Conservation (phyloP, 352 stramenopile genomes). For the Pilasporangium apinafurcum region DNA sequence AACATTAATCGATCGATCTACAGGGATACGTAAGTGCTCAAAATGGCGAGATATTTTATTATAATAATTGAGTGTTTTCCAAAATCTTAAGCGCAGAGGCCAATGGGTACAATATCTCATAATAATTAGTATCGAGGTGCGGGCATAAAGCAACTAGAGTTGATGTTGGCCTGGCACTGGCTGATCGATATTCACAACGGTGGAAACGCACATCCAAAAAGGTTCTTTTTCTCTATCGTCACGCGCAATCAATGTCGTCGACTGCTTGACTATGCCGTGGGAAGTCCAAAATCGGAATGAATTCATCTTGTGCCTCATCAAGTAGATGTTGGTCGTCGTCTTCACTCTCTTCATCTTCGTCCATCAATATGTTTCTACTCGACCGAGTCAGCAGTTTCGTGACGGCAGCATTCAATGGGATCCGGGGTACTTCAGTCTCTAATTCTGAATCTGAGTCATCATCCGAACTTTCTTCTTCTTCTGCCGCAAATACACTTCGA, state of each 20-base stretch:
- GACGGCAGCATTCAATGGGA: constrained; percentile 34
- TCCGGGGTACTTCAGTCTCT: constrained; percentile 26
- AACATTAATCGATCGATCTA: too few relatives aligned
- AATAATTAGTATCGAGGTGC: constrained; percentile 1
- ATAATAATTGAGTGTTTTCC: not conserved
- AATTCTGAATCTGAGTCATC: constrained; percentile 22
- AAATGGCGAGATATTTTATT: too few relatives aligned
- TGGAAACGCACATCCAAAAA: not conserved
- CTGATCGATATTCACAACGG: not conserved
- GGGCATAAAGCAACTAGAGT: not conserved
- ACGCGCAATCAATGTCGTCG: constrained; percentile 32
- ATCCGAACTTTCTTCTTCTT: constrained; percentile 17
- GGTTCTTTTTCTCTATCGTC: not conserved
- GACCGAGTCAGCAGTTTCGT: constrained; percentile 35
- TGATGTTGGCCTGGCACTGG: not conserved
- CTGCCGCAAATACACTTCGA: constrained; percentile 15
- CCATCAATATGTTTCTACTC: constrained; percentile 50
- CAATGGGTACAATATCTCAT: not conserved
- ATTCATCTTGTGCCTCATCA: constrained; percentile 19
- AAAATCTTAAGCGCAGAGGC: not conserved
- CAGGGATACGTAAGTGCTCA: too few relatives aligned
- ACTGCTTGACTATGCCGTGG: constrained; percentile 24
- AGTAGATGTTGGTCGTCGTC: constrained; percentile 16
- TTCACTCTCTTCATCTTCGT: constrained; percentile 44
- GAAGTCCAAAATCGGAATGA: constrained; percentile 55